Evolutionary conservation across 192 early-diverging fungal genomes (phyloP).

Genomic region (Geranomyces variabilis): DNA sequence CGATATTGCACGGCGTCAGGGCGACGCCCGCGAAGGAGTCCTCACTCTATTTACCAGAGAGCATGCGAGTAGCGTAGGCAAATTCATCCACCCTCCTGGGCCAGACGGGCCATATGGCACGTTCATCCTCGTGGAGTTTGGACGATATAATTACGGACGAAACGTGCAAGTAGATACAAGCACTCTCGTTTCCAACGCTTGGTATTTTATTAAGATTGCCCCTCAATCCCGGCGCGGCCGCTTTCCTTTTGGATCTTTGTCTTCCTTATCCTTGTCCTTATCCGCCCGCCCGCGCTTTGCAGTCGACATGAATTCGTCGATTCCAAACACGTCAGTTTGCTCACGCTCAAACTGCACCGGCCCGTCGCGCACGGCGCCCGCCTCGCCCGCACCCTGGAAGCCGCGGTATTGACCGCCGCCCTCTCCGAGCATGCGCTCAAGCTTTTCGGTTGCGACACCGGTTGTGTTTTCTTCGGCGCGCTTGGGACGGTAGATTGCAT

Average conservation of each 20-base stretch:
- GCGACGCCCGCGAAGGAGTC: too few relatives aligned
- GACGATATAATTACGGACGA: too few relatives aligned
- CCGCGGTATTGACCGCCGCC: conserved; percentile 63
- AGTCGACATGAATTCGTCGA: conserved; percentile 81
- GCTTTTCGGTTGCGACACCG: conserved; percentile 62
- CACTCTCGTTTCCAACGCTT: too few relatives aligned
- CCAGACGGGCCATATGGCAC: too few relatives aligned
- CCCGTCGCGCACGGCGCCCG: conserved; percentile 62
- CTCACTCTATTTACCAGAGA: too few relatives aligned
- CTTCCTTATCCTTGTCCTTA: not conserved
- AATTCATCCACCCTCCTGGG: too few relatives aligned
- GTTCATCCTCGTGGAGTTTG: too few relatives aligned
- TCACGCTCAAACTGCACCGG: conserved; percentile 97
- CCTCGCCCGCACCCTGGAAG: conserved; percentile 69
- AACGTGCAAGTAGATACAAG: too few relatives aligned
- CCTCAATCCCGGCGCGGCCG: not conserved
- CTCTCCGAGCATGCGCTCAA: conserved; percentile 70
- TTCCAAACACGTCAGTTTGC: conserved; percentile 84
- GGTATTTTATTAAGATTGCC: too few relatives aligned
- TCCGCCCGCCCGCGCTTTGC: conserved; percentile 64
- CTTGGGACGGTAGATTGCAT: conserved; percentile 82
- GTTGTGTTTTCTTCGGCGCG: conserved; percentile 58
- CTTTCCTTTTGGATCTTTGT: conserved; percentile 4
- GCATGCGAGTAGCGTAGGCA: too few relatives aligned
- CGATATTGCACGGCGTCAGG: too few relatives aligned